A percentile compares a stretch with the other conserved stretches of the same genome.
Conservation (phyloP, 2,329 filamentous ascomycete species). For the Aciculosporium take region DNA sequence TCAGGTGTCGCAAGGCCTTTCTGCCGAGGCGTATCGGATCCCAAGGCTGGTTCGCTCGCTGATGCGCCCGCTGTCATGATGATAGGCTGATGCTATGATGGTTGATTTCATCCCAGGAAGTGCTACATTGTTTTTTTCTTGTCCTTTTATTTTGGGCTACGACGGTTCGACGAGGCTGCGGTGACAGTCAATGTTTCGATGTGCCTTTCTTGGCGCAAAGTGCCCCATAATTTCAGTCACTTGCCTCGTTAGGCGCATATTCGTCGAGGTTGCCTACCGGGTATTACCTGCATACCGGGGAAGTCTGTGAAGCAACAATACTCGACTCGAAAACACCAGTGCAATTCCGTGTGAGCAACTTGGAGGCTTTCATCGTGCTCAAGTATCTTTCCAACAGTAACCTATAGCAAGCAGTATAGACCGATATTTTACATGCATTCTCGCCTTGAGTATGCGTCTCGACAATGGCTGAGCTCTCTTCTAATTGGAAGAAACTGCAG, state of each 20-base stretch:
- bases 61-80: conserved; percentile 41
- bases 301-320: background rate
- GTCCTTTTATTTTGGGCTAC: background rate
- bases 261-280: background rate
- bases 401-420: background rate
- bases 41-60: conserved; percentile 38
- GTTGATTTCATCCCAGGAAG: background rate
- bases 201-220: too few species aligned
- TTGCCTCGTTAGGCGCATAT: background rate
- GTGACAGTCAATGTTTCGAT: too few species aligned
- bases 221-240: background rate
- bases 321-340: too few species aligned
- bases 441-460: conserved; percentile 2
- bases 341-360: too few species aligned
- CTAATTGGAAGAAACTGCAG: conserved; percentile 71
- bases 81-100: background rate
- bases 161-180: too few species aligned
- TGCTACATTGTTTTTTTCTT: background rate
- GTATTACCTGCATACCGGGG: background rate
- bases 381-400: background rate
- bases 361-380: background rate
- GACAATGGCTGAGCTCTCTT: conserved; percentile 36
- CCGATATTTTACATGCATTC: background rate
- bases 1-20: conserved; percentile 75
- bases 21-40: conserved; percentile 44